Base-by-base conservation (phyloP, 164 flowering plant genomes). In the Tetracentron sinense region DNA sequence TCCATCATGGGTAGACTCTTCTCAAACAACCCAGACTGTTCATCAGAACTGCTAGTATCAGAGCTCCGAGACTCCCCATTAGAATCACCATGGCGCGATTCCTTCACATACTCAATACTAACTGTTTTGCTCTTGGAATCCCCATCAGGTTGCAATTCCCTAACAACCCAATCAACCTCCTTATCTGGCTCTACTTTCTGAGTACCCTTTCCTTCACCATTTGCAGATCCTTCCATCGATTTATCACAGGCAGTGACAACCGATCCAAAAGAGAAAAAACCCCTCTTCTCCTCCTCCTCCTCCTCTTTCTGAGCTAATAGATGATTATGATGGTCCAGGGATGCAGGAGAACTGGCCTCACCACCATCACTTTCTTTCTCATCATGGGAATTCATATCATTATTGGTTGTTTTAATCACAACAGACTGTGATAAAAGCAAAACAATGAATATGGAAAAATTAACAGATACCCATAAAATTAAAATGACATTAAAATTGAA, bases 291-390 rank as follows among this genome's bases (percentile, higher is more conserved):
- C 27, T 25, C 21, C 20, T 58, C 65, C 25, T 61, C 73, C 42
- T 54, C 72, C 64, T 47, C 68, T 3, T 52, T 69, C 56, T 67
- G 62, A 23, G 16, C 33, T 19, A 70, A 68, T 8, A 58, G 15
- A 38, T 38, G 31, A 7, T 16, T 12, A 22, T 59, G 66, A n/a
- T 72, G 65, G 28, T 78, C 77, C 53, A 69, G 79, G 4, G 76
- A 73, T 25, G 72, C 54, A 27, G 83, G 81, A 21, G 81, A 78
- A 57, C 63, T 60, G 54, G 62, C 60, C 23, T 75, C 80, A 42
- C 79, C 77, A 31, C 71, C 72, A 27, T 81, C 84, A 64, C 78
- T 76, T 12, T 74, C 83, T 42, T 71, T 80, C 54, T 77, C 83
- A 64, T 80, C 81, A 44, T 75, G 76, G 46, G 66, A 55, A 53